A percentile compares a stretch with the other conserved stretches of the same genome.
These are phyloP conservation scores for Hippophae rhamnoides DNA, from an alignment of 306 rosid genomes.

Conservation along the genomic window DNA sequence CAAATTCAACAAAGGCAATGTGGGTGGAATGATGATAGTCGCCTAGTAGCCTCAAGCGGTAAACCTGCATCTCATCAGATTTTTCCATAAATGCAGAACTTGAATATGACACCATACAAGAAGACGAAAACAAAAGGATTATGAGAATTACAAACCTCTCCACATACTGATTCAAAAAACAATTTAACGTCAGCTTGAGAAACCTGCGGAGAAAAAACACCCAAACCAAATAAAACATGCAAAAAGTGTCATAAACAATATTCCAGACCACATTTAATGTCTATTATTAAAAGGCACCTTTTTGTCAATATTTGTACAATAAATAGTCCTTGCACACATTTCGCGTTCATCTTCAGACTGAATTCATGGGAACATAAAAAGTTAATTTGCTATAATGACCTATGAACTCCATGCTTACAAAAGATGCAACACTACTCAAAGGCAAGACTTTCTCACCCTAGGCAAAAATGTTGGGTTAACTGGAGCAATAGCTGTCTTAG, in stretches of 20 bases:
- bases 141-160: conserved; percentile 30
- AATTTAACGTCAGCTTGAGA: conserved; percentile 37
- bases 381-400: background rate
- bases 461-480: conserved; percentile 43
- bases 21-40: conserved; percentile 99
- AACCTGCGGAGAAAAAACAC: conserved; percentile 18
- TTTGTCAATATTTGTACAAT: conserved; percentile 40
- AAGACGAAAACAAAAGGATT: conserved; percentile 2
- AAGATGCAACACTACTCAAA: conserved; percentile 5
- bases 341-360: conserved; percentile 38
- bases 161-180: conserved; percentile 36
- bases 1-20: conserved; percentile 91
- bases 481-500: conserved; percentile 42
- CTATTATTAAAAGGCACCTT: conserved; percentile 22
- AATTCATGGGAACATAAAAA: background rate
- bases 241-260: background rate
- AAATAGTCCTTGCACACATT: conserved; percentile 40
- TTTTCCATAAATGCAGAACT: conserved; percentile 3
- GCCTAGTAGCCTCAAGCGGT: conserved; percentile 91
- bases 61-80: conserved; percentile 43
- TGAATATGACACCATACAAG: background rate
- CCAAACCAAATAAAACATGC: background rate
- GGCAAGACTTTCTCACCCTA: conserved; percentile 22
- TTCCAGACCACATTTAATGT: background rate
- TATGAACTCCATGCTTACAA: background rate